Evolutionary conservation across 2,329 filamentous ascomycete species (phyloP), one percentile per base, ranked within the genome.

Genomic region (Nigrospora oryzae): DNA sequence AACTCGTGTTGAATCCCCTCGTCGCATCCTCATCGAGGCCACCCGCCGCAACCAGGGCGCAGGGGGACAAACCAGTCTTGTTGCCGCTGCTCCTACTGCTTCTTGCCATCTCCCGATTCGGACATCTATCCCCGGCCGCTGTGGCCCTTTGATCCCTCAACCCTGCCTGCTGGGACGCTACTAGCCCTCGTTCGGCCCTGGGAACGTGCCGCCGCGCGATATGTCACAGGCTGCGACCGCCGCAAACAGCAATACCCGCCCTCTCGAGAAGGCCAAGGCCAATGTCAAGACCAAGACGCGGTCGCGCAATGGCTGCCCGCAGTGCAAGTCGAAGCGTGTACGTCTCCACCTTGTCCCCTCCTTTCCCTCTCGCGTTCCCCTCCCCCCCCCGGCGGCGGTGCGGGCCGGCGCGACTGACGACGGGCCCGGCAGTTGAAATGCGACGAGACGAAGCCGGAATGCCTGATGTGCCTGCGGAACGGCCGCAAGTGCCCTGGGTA

Each of bases 301-400:
- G 30, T 62, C 59, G 23, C 55, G 59, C 41, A 57, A 57, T 11
- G 59, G 59, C 2, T 62, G 59, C 43, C 48, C 55, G 3, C 57
- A 56, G 23, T 62, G 59, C 53, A 62, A 62, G 42, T 49, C 55
- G 28, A 62, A 60, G 33, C 60, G 56, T 33, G 47, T 50, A 35
- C 17, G 49, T 46, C 3, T 15, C 13, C 33, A 5, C 10, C 17
- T 28, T 28, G 23, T 28, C 7, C 23, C 23, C 23, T 28, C 7
- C 2, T 10, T 28, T 28, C 23, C 23, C 23, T 6, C 4, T 23
- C n/a, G n/a, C n/a, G n/a, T n/a, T n/a, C 23, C 23, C 23, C 23
- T 28, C 23, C 23, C 23, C 5, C 5, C 19, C 19, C 19, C 19
- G 19, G n/a, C n/a, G n/a, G n/a, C n/a, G 4, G 19, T 23, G 19